These are phyloP conservation scores for Adansonia madagascariensis DNA, from an alignment of 441 rosid species.

Conservation along the genomic window DNA sequence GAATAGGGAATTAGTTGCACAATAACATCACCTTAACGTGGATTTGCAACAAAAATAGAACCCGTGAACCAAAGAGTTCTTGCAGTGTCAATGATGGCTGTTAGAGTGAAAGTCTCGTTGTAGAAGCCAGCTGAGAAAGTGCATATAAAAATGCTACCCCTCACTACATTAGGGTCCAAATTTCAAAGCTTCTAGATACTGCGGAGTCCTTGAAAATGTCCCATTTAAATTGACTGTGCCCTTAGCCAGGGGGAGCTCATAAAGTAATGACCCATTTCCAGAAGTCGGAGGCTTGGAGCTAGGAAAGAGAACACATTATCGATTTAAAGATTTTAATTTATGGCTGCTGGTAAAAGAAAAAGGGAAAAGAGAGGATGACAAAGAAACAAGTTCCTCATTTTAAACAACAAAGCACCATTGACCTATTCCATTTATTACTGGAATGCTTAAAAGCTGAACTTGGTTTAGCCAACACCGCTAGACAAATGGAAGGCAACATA, in stretches of 20 bases:
- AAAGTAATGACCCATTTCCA: constrained; percentile 50
- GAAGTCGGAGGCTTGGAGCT: constrained; percentile 56
- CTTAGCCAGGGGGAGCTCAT: constrained; percentile 66
- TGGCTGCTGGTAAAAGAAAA: neutral
- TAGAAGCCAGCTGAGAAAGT: constrained; percentile 60
- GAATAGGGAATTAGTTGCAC: constrained; percentile 58
- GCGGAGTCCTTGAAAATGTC: constrained; percentile 51
- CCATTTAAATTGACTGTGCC: constrained; percentile 58
- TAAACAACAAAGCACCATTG: neutral
- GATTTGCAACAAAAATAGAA: constrained; percentile 69
- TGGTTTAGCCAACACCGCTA: neutral
- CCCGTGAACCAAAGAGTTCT: constrained; percentile 60
- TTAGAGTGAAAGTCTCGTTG: constrained; percentile 54
- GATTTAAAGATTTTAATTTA: neutral
- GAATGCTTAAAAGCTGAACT: constrained; percentile 3
- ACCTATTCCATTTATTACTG: neutral
- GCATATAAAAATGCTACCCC: constrained; percentile 58
- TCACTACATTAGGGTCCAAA: constrained; percentile 45
- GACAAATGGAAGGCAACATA: constrained; percentile 2
- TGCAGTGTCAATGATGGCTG: constrained; percentile 63
- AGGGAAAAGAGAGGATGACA: neutral
- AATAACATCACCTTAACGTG: constrained; percentile 61
- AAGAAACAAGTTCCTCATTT: neutral
- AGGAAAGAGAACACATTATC: constrained; percentile 15
- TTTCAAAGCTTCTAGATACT: constrained; percentile 38